A percentile compares a stretch with the other conserved stretches of the same genome.
These are phyloP conservation scores for Discostella stelligeroides DNA, from an alignment of 108 stramenopile genomes.

Conservation along the genomic window DNA sequence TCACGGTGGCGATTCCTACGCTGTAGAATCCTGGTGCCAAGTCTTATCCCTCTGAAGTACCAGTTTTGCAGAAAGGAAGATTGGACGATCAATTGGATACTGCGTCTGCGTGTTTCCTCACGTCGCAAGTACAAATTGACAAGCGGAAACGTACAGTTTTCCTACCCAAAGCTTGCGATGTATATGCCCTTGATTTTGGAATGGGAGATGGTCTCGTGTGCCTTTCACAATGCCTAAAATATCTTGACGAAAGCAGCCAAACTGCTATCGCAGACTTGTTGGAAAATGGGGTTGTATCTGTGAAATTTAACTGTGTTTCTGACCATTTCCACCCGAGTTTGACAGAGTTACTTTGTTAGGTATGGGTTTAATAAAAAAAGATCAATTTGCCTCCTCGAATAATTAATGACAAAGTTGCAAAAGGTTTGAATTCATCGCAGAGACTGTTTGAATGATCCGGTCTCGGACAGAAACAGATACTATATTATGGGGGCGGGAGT, in stretches of 20 bases:
- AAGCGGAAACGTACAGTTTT: slow-evolving; percentile 53
- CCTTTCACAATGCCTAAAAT: slow-evolving; percentile 58
- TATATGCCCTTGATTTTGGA: slow-evolving; percentile 85
- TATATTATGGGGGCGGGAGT: no score
- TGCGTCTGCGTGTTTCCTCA: slow-evolving; percentile 61
- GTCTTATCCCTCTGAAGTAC: slow-evolving; percentile 62
- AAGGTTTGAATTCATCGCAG: no score
- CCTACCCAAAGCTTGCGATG: slow-evolving; percentile 84
- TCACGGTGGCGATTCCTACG: neutral
- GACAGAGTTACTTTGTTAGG: no score
- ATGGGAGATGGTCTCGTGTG: slow-evolving; percentile 54
- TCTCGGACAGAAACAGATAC: no score
- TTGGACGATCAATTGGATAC: slow-evolving; percentile 78
- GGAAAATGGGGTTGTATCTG: slow-evolving; percentile 31
- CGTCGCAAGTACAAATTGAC: slow-evolving; percentile 70
- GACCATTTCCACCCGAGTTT: slow-evolving; percentile 42
- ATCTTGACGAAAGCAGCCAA: slow-evolving; percentile 59
- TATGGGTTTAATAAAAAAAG: no score
- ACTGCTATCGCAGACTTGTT: slow-evolving; percentile 29
- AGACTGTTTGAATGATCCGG: no score
- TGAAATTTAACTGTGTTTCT: slow-evolving; percentile 20
- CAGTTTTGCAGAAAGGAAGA: slow-evolving; percentile 50
- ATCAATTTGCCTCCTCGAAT: no score
- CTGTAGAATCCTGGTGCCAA: slow-evolving; percentile 62
- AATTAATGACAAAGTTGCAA: no score